Evolutionary conservation across 805 yeast genomes (phyloP), one percentile per base, ranked within the genome.

Genomic region (Hanseniaspora clermontiae): DNA sequence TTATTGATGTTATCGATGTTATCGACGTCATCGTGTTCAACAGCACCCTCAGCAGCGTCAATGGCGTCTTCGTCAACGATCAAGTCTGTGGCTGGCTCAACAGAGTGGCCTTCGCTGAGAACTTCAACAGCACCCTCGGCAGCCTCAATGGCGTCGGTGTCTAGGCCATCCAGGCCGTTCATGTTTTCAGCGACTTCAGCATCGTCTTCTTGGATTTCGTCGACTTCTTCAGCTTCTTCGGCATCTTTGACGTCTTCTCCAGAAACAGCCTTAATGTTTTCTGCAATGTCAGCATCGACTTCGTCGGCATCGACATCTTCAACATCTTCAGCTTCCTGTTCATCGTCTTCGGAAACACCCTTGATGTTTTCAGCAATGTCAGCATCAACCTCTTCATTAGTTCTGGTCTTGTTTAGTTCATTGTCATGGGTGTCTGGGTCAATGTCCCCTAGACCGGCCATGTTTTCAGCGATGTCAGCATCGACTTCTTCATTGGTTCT

Each of bases 121-220:
- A 43, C 46, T 43, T 43, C 46, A 43, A 43, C 46, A 24, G 49
- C 49, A 17, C 49, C 49, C 6, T 46, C 49, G 12, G 49, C 49
- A 20, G 45, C 45, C 6, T 42, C 17, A 12, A 42, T 14, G 17
- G 45, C 45, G 1, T 42, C 45, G 12, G 31, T 20, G 45, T 42
- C 45, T 14, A 12, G n/a, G n/a, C 43, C 55, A 20, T 43, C 43
- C n/a, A 34, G 39, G 14, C 37, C 55, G 24, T 20, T 3, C 19
- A 42, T 19, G 27, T 36, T 27, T n/a, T 51, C 55, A 19, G 27
- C n/a, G n/a, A n/a, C n/a, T n/a, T n/a, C n/a, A n/a, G n/a, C n/a
- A n/a, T n/a, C n/a, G n/a, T n/a, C n/a, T n/a, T n/a, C n/a, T n/a
- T n/a, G n/a, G n/a, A n/a, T n/a, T n/a, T n/a, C 48, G 29, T 42